phyloP scores from a whole-genome alignment of 2,329 filamentous ascomycete species.

The Fusarium sp. region DNA sequence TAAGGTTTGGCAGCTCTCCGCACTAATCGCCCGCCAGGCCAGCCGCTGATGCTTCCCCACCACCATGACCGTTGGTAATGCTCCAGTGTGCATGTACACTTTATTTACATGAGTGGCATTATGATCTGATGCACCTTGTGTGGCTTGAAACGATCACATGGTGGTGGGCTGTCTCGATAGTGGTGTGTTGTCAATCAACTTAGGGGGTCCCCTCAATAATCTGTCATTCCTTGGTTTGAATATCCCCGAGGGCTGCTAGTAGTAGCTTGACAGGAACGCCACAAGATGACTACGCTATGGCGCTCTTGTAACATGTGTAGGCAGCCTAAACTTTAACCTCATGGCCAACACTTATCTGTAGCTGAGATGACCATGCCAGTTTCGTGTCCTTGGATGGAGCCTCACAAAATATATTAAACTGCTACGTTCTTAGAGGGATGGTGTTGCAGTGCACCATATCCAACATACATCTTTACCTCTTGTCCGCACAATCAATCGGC shows the following conservation, averaged over 20 bases:
- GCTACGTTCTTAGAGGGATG: accelerated
- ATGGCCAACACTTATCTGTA: accelerated
- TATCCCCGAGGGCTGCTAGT: accelerated
- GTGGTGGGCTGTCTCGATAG: too few relatives aligned
- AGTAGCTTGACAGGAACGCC: background rate
- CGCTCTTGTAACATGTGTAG: background rate
- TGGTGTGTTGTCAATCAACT: background rate
- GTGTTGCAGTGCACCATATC: too few relatives aligned
- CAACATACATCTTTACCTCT: too few relatives aligned
- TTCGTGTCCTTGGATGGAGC: accelerated
- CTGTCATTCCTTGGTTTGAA: background rate
- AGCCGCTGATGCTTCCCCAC: background rate
- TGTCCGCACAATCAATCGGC: too few relatives aligned
- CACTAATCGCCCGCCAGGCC: background rate
- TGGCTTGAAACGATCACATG: background rate
- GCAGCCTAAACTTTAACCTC: background rate
- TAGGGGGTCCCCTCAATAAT: too few relatives aligned
- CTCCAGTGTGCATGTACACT: too few relatives aligned
- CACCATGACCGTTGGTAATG: background rate
- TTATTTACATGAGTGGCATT: accelerated
- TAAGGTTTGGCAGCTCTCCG: background rate
- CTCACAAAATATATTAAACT: background rate
- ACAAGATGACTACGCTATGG: accelerated
- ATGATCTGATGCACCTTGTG: background rate
- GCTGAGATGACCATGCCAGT: too few relatives aligned